Base-by-base conservation (phyloP, 2,329 filamentous ascomycete species). In the Fusarium verrucosum region DNA sequence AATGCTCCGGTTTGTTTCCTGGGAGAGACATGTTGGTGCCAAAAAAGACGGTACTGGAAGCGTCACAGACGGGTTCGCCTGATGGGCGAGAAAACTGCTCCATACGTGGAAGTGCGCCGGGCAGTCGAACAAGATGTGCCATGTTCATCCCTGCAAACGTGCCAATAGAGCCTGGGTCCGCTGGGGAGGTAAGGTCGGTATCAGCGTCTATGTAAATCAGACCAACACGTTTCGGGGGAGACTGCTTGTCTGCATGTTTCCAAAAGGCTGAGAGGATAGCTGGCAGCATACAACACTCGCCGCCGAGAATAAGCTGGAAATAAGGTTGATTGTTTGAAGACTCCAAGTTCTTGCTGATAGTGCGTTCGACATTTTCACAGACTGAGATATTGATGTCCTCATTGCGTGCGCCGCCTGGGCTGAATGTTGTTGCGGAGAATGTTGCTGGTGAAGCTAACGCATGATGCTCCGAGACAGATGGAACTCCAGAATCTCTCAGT, bases 131-230 rank as follows among this genome's bases (percentile, higher is more conserved):
- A 1, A 69, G 56, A 36, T 69, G 66, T 3, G 66, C 47, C 56
- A 69, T 69, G 16, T 59, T 69, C 66, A 69, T 69, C 13, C 66
- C 63, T 30, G 66, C 63, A 22, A 69, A 69, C 4, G 56, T 62
- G 1, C 65, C 62, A 7, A 41, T 70, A 6, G 68, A 65, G 38
- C 20, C n/a, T 10, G 53, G 22, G 5, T 70, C 65, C 2, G 44
- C 55, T 4, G 68, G 65, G 7, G 67, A 70, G 4, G 52, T 43
- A 22, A 70, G 45, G 1, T 70, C 68, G 1, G 68, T 70, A 37
- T 70, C 65, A 1, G 65, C 67, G 14, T 70, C 68, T 23, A 70
- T 70, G 3, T 70, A 70, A 53, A 69, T 37, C 25, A 70, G 50
- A 16, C 68, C 68, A 14, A 70, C 47, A 1, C 56, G 62, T 7